Evolutionary conservation across 371 early-diverging fungal species (phyloP), one percentile per base, ranked within the genome.

Genomic region (Mucor sp.): DNA sequence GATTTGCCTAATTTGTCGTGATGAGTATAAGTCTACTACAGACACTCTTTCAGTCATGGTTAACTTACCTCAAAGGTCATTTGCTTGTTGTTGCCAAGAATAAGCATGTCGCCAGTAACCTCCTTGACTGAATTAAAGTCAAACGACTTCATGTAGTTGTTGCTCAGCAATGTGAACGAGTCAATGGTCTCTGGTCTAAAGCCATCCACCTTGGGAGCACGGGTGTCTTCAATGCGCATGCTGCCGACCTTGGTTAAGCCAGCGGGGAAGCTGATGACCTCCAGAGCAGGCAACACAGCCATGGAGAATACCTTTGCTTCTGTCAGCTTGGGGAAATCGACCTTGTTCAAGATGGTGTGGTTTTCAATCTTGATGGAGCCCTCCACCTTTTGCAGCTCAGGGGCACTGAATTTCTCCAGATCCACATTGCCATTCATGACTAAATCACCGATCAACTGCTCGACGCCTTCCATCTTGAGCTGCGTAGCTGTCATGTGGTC

Each of bases 81-180:
- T 4, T 67, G 62, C 44, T 66, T 66, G 17, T 77, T 82, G 15
- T 78, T 82, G 41, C 85, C 85, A 3, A 82, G 68, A 17, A 87
- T 59, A 37, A 76, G 66, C 4, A 89, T 35, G 0, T 65, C 74
- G 15, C 82, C 81, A 3, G 71, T 76, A 19, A 85, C 62, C 6
- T 81, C 60, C 43, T 78, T 76, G 35, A 83, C 73, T 1, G 62
- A 55, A 0, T 74, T 74, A 33, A 88, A 78, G 15, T 85, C 84
- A 68, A 86, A 77, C 0, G 62, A 23, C 39, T 71, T 81, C 71
- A 88, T 74, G 58, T 80, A 78, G 28, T 81, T 82, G 68, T 88
- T 88, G 58, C 78, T 76, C 44, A 80, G 76, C 17, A 86, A 55
- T 0, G 74, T 80, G 11, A 88, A 68, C 12, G 79, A 74, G 1